These are phyloP conservation scores for Saturnispora sekii DNA, from an alignment of 805 yeast genomes.

Conservation along the genomic window DNA sequence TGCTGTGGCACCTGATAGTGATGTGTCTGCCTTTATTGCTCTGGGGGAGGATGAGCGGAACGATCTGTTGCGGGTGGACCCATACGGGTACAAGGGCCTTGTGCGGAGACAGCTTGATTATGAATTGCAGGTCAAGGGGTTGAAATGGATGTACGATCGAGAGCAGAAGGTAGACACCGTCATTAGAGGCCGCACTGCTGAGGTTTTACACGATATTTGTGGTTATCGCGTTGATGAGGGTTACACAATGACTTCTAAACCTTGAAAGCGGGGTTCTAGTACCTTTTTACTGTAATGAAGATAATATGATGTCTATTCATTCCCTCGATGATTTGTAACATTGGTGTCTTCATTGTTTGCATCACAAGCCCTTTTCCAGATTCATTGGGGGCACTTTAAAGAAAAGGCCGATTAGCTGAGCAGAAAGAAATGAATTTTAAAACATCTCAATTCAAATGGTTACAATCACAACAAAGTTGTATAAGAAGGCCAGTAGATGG, in stretches of 20 bases:
- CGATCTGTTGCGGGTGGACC: conserved; percentile 33
- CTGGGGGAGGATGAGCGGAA: conserved; percentile 16
- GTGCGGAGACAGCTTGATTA: conserved; percentile 20
- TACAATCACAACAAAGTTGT: too few species aligned
- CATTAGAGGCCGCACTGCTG: conserved; percentile 3
- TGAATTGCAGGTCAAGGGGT: conserved; percentile 12
- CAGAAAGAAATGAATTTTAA: too few species aligned
- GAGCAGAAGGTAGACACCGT: conserved; percentile 4
- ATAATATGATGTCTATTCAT: too few species aligned
- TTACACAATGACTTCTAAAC: background rate
- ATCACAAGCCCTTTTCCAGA: too few species aligned
- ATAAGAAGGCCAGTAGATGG: too few species aligned
- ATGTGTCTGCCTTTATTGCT: conserved; percentile 9
- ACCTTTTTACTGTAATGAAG: too few species aligned
- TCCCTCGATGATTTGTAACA: too few species aligned
- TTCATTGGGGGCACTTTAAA: too few species aligned
- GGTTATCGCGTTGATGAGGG: background rate
- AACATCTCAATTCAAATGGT: too few species aligned
- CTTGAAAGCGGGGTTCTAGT: too few species aligned
- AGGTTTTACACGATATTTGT: conserved; percentile 5
- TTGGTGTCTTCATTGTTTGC: too few species aligned
- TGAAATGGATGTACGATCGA: conserved; percentile 6
- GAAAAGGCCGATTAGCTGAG: too few species aligned
- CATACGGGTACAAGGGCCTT: conserved; percentile 36
- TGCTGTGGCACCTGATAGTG: conserved; percentile 17